Evolutionary conservation across 139 green algal genomes (phyloP).

Genomic region (Tetraselmis chui): DNA sequence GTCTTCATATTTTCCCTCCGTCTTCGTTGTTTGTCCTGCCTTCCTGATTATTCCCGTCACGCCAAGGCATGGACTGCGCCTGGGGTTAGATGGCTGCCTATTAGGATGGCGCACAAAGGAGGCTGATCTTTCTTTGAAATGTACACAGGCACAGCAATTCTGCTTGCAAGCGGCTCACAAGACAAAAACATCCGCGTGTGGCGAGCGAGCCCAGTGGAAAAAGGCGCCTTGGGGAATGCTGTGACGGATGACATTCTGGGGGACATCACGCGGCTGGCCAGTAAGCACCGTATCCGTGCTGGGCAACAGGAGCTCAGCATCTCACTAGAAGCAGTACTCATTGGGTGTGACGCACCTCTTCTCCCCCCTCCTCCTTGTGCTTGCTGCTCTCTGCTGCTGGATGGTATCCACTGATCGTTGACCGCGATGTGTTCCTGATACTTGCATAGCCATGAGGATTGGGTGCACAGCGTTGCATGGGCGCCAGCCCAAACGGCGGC

Average conservation of each 20-base stretch:
- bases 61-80: too few species aligned
- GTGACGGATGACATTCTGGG: not conserved
- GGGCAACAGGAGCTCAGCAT: conserved; percentile 21
- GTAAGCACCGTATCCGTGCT: conserved; percentile 12
- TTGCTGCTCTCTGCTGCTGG: too few species aligned
- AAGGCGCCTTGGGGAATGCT: too few species aligned
- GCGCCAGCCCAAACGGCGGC: conserved; percentile 16
- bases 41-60: too few species aligned
- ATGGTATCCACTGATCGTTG: too few species aligned
- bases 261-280: conserved; percentile 9
- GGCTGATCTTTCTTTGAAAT: too few species aligned
- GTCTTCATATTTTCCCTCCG: not conserved
- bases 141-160: conserved; percentile 36
- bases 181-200: conserved; percentile 72
- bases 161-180: conserved; percentile 83
- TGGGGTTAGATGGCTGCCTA: too few species aligned
- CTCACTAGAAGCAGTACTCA: conserved; percentile 70
- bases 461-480: conserved; percentile 82
- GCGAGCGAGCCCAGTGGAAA: conserved; percentile 9
- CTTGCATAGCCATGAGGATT: conserved; percentile 92
- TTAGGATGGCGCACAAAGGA: too few species aligned
- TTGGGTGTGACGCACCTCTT: conserved; percentile 29
- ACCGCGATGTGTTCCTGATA: too few species aligned
- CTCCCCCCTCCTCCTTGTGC: not conserved
- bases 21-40: too few species aligned